phyloP scores from a whole-genome alignment of 1,284 basidiomycete genomes.

The Tylopilus orsonianus region DNA sequence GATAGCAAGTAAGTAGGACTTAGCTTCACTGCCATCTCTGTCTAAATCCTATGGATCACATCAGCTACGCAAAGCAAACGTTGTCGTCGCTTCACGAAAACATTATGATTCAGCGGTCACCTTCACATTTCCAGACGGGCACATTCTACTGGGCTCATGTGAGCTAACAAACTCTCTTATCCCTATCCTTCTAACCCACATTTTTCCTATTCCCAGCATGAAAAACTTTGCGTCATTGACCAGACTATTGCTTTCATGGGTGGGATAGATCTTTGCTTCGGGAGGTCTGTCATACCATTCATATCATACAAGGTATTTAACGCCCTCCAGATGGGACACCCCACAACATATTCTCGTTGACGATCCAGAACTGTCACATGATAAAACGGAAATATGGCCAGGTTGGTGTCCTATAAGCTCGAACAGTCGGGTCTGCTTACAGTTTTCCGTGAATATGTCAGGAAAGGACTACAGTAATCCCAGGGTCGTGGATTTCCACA shows the following conservation, averaged over 20 bases:
- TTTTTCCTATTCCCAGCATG: slow-evolving; percentile 62
- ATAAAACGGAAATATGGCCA: slow-evolving; percentile 80
- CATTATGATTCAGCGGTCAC: slow-evolving; percentile 95
- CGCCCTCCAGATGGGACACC: slow-evolving; percentile 82
- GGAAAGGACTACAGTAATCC: slow-evolving; percentile 95
- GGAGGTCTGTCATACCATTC: slow-evolving; percentile 50
- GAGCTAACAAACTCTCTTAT: slow-evolving; percentile 27
- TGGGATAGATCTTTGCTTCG: slow-evolving; percentile 92
- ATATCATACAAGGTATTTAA: neutral
- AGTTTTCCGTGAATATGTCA: slow-evolving; percentile 22
- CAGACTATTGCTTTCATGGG: slow-evolving; percentile 99
- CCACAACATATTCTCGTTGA: slow-evolving; percentile 91
- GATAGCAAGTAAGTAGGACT: slow-evolving; percentile 72
- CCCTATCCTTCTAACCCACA: slow-evolving; percentile 9
- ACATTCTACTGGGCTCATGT: slow-evolving; percentile 99
- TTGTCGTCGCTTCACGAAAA: slow-evolving; percentile 87
- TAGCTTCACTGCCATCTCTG: neutral
- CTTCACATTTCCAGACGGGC: slow-evolving; percentile 96
- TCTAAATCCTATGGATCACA: slow-evolving; percentile 20
- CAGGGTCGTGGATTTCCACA: slow-evolving; percentile 85
- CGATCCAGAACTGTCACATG: slow-evolving; percentile 64
- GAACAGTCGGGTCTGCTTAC: neutral
- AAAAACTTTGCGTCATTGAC: slow-evolving; percentile 98
- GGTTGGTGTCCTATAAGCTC: slow-evolving; percentile 41
- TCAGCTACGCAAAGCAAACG: slow-evolving; percentile 88